Conservation (phyloP, 2,329 filamentous ascomycete species). For the Myriosclerotinia curreyana region DNA sequence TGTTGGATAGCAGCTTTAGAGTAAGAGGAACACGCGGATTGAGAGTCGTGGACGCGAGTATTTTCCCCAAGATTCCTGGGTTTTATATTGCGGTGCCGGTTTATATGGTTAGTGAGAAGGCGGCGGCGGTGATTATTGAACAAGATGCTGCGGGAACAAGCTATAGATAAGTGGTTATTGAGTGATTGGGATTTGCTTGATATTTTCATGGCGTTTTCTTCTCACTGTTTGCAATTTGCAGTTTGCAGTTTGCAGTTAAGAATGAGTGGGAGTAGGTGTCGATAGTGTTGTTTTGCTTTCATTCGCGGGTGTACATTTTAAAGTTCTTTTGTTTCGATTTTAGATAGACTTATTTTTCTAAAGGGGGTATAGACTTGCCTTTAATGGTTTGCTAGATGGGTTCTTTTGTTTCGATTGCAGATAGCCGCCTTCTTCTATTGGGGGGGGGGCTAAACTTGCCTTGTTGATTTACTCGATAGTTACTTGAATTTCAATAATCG, state of each 20-base stretch:
- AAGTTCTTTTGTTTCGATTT: neutral
- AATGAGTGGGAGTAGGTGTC: neutral
- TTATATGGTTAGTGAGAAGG: slow-evolving; percentile 60
- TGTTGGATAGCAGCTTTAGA: slow-evolving; percentile 43
- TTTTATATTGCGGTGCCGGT: slow-evolving; percentile 50
- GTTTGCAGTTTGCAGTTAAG: too few species aligned
- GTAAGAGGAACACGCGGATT: slow-evolving; percentile 42
- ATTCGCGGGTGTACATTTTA: neutral
- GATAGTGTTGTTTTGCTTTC: neutral
- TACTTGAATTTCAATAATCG: neutral
- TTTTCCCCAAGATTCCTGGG: slow-evolving; percentile 52
- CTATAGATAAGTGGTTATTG: neutral
- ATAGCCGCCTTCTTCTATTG: neutral
- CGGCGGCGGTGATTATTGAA: slow-evolving; percentile 35
- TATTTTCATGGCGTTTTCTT: neutral
- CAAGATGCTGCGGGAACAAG: slow-evolving; percentile 1
- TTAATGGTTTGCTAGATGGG: neutral
- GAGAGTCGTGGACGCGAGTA: slow-evolving; percentile 58
- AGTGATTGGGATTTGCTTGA: neutral
- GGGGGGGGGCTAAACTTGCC: too few species aligned
- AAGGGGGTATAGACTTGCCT: neutral
- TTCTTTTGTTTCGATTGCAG: neutral
- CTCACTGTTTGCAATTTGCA: neutral
- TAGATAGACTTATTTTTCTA: neutral
- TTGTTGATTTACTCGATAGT: neutral